Evolutionary conservation across 2,329 filamentous ascomycete species (phyloP).

Genomic region (Stenocarpella maydis): DNA sequence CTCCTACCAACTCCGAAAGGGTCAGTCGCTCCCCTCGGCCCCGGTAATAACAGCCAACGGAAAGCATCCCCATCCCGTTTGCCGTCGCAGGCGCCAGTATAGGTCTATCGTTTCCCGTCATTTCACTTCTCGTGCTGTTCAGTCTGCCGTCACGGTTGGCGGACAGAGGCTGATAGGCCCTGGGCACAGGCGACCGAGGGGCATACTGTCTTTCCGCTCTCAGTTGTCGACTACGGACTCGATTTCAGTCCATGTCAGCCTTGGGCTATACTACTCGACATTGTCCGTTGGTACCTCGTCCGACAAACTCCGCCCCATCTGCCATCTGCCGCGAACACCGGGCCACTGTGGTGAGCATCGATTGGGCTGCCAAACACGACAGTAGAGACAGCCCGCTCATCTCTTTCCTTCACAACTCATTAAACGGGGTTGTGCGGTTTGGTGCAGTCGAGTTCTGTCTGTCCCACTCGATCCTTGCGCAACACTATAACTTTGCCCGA

Average conservation of each 20-base stretch:
- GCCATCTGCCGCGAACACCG: slow-evolving; percentile 29
- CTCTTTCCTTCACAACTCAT: slow-evolving; percentile 16
- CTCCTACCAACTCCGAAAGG: not conserved
- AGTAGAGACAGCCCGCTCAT: slow-evolving; percentile 13
- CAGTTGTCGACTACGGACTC: slow-evolving; percentile 19
- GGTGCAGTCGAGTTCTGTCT: slow-evolving; percentile 24
- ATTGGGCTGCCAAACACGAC: slow-evolving; percentile 25
- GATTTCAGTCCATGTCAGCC: not conserved
- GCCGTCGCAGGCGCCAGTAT: slow-evolving; percentile 14
- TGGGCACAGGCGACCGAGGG: slow-evolving; percentile 7
- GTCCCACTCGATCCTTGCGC: slow-evolving; percentile 26
- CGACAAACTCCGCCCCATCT: slow-evolving; percentile 23
- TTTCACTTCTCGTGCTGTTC: slow-evolving; percentile 23
- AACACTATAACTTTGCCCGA: slow-evolving; percentile 18
- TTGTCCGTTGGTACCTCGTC: slow-evolving; percentile 25
- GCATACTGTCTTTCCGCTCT: not conserved
- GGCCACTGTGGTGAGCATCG: slow-evolving; percentile 20
- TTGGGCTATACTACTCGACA: slow-evolving; percentile 18
- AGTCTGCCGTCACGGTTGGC: slow-evolving; percentile 21
- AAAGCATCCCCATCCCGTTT: slow-evolving; percentile 23
- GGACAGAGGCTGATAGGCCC: slow-evolving; percentile 1
- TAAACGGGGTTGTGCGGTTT: slow-evolving; percentile 11
- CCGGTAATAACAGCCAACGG: slow-evolving; percentile 29
- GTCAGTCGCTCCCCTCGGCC: slow-evolving; percentile 17
- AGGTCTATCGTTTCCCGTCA: slow-evolving; percentile 22